Conservation (phyloP, 192 early-diverging fungal genomes). For the Anaeromyces robustus region DNA sequence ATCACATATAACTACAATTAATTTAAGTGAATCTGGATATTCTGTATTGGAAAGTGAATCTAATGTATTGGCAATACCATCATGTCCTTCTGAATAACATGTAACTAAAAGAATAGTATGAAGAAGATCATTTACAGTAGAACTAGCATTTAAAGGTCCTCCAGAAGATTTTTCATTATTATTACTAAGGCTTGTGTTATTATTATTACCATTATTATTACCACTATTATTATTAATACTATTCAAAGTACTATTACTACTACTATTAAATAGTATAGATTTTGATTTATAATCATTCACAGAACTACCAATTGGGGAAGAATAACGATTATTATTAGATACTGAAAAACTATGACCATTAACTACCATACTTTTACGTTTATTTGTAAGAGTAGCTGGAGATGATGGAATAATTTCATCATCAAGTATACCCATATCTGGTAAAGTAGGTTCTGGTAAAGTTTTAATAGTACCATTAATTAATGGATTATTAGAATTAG, state of each 20-base stretch:
- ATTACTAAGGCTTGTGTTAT: no score
- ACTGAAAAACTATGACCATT: no score
- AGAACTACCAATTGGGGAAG: no score
- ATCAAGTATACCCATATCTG: background rate
- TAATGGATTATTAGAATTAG: background rate
- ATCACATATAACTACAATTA: slow-evolving; percentile 74
- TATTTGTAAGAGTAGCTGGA: background rate
- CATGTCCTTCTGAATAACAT: slow-evolving; percentile 79
- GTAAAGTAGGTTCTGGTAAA: background rate
- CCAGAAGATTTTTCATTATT: background rate
- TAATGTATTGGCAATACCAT: slow-evolving; percentile 62
- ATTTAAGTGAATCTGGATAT: slow-evolving; percentile 74
- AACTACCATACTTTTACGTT: background rate
- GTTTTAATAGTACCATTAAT: background rate
- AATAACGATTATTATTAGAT: background rate
- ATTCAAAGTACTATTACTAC: no score
- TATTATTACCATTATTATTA: no score
- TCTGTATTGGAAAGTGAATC: slow-evolving; percentile 69
- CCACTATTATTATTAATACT: no score
- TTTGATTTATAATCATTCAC: no score
- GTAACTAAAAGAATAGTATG: slow-evolving; percentile 60
- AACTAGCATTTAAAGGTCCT: background rate
- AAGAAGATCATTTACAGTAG: background rate
- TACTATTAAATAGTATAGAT: no score
- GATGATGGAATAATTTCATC: background rate